Evolutionary conservation across 73 alveolate species (phyloP).

Genomic region (Symbiodinium natans): DNA sequence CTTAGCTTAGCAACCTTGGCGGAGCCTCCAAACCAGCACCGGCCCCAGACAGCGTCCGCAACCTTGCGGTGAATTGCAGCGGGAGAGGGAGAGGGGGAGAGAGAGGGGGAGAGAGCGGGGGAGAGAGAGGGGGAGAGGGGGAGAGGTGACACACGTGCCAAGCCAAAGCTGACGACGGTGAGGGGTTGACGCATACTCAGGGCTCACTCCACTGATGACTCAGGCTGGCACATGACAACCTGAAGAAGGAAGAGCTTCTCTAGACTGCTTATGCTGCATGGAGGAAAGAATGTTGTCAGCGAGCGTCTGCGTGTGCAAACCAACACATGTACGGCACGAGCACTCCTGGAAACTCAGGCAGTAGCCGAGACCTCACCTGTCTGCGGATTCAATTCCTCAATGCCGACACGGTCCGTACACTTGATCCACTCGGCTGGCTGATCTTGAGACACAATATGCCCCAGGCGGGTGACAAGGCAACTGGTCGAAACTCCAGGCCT

Average conservation of each 20-base stretch:
- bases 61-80: too few relatives aligned
- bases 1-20: too few relatives aligned
- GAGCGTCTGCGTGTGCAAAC: too few relatives aligned
- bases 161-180: too few relatives aligned
- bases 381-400: conserved; percentile 71
- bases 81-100: too few relatives aligned
- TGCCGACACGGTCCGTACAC: not conserved
- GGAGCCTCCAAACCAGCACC: not conserved
- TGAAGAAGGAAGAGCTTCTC: not conserved
- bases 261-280: not conserved
- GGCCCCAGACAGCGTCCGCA: not conserved
- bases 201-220: not conserved
- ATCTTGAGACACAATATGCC: not conserved
- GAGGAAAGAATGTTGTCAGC: not conserved
- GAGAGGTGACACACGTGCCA: not conserved
- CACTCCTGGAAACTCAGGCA: not conserved
- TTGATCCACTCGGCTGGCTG: not conserved
- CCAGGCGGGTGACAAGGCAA: conserved; percentile 47
- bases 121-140: too few relatives aligned
- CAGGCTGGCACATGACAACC: conserved; percentile 9
- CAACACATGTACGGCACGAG: not conserved
- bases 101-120: too few relatives aligned
- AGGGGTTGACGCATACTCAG: too few relatives aligned
- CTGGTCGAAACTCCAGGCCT: conserved; percentile 46
- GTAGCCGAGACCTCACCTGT: conserved; percentile 77